Base-by-base conservation (phyloP, 2,329 filamentous ascomycete genomes). In the Chrysoporthe puriensis region DNA sequence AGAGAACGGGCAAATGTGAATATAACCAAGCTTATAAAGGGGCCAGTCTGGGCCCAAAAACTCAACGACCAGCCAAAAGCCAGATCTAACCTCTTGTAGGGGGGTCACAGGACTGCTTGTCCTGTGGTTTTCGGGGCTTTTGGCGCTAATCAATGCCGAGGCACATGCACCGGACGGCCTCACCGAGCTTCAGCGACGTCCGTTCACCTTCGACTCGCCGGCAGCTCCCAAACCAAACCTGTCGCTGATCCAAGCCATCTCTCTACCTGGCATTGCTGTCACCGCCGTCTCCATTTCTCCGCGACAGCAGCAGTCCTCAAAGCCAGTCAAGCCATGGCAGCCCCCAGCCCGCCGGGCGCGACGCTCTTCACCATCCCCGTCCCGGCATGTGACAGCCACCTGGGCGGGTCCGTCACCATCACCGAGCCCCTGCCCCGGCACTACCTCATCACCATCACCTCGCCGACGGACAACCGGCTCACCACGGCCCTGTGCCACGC, bases 401-500 rank as follows among this genome's bases (percentile, higher is more conserved):
- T 80, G 11, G 85, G 84, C 72, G 90, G 90, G 74, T 79, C 79
- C 71, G 85, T 94, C 70, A 80, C 84, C 70, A 88, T 87, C 82
- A 90, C 89, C 13, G 80, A 85, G 64, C 89, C 90, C 1, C 77
- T 82, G 16, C 81, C 85, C 4, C 76, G 80, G 50, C 84, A 93
- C 75, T 96, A 96, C 79, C 82, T 95, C 34, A 83, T 95, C 42
- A 91, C 90, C 36, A 91, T 92, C 77, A 81, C 81, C 66, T 90
- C 89, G 11, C 88, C 90, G 1, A 88, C 89, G 1, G 92, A 96
- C 80, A 96, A 95, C 80, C 87, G 92, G 48, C 84, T 95, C 58
- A 90, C 88, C 1, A 88, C 88, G 1, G 79, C 84, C 50, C 91
- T 94, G 74, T 90, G 90, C 79, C 81, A 85, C 67, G 84, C 91